These are phyloP conservation scores for Candida railenensis DNA, from an alignment of 805 yeast species.

Conservation along the genomic window DNA sequence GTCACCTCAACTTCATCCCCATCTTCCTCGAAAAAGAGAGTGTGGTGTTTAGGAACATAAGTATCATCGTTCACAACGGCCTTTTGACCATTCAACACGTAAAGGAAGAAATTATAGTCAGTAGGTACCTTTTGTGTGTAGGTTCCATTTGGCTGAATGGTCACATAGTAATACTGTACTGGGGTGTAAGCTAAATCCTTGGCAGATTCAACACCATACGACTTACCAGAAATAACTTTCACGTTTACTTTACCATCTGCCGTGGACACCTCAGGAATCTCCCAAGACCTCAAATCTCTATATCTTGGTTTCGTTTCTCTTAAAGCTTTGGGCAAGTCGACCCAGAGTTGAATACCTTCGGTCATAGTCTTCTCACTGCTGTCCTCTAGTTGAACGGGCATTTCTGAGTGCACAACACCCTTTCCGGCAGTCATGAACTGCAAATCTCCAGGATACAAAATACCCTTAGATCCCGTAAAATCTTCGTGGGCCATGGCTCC, in stretches of 20 bases:
- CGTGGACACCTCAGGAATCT: slow-evolving; percentile 35
- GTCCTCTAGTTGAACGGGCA: slow-evolving; percentile 58
- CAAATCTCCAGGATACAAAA: slow-evolving; percentile 20
- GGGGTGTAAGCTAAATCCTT: slow-evolving; percentile 82
- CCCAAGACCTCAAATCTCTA: slow-evolving; percentile 22
- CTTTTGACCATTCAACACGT: slow-evolving; percentile 59
- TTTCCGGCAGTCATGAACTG: slow-evolving; percentile 26
- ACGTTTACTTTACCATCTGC: slow-evolving; percentile 20
- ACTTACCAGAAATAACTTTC: slow-evolving; percentile 71
- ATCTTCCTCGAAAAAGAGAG: slow-evolving; percentile 64
- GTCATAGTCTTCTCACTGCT: slow-evolving; percentile 33
- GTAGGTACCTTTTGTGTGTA: slow-evolving; percentile 54
- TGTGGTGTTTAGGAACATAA: slow-evolving; percentile 43
- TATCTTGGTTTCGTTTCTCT: slow-evolving; percentile 39
- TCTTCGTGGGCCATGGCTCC: slow-evolving; percentile 41
- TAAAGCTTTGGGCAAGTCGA: slow-evolving; percentile 66
- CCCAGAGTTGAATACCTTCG: slow-evolving; percentile 82
- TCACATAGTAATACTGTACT: slow-evolving; percentile 67
- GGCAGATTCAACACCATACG: slow-evolving; percentile 70
- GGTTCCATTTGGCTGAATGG: slow-evolving; percentile 61
- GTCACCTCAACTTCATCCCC: slow-evolving; percentile 53
- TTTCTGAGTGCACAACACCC: slow-evolving; percentile 23
- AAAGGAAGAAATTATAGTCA: slow-evolving; percentile 68
- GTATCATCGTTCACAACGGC: slow-evolving; percentile 40
- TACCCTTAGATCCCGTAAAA: slow-evolving; percentile 22